phyloP scores from a whole-genome alignment of 164 flowering plant genomes.

The Aristolochia californica region DNA sequence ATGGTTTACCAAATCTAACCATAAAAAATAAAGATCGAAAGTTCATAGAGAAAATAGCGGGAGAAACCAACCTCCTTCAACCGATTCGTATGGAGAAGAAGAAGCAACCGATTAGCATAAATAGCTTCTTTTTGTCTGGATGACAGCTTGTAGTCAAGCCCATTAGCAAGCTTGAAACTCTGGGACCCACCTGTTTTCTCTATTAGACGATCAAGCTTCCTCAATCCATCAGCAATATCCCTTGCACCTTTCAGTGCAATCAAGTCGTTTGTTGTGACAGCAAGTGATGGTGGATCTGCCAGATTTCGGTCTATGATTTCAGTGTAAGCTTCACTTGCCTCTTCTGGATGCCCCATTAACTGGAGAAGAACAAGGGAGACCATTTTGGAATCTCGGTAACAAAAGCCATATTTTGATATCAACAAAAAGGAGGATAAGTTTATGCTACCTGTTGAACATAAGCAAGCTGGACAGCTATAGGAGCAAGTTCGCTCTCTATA shows the following conservation, averaged over 20 bases:
- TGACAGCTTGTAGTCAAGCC: constrained; percentile 72
- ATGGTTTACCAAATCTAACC: background rate
- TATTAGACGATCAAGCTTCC: constrained; percentile 68
- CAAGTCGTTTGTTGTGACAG: constrained; percentile 82
- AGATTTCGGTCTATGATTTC: constrained; percentile 51
- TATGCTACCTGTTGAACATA: constrained; percentile 76
- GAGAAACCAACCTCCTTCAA: constrained; percentile 56
- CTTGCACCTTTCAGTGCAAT: constrained; percentile 65
- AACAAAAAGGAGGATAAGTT: background rate
- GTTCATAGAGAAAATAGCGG: background rate
- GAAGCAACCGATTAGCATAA: constrained; percentile 58
- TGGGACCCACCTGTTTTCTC: constrained; percentile 47
- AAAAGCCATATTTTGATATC: background rate
- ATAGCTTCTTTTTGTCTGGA: constrained; percentile 66
- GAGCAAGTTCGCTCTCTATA: constrained; percentile 82
- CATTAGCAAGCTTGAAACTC: constrained; percentile 51
- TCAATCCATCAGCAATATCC: constrained; percentile 71
- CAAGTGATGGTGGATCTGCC: constrained; percentile 75
- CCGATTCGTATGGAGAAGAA: constrained; percentile 82
- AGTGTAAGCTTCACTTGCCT: constrained; percentile 54
- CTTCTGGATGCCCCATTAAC: constrained; percentile 64
- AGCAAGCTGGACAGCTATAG: constrained; percentile 86
- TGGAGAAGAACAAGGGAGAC: constrained; percentile 19
- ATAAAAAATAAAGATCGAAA: background rate
- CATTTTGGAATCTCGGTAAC: background rate